A percentile compares a stretch with the other conserved stretches of the same genome.
These are phyloP conservation scores for Lyophyllum decastes DNA, from an alignment of 768 basidiomycete genomes.

Conservation along the genomic window DNA sequence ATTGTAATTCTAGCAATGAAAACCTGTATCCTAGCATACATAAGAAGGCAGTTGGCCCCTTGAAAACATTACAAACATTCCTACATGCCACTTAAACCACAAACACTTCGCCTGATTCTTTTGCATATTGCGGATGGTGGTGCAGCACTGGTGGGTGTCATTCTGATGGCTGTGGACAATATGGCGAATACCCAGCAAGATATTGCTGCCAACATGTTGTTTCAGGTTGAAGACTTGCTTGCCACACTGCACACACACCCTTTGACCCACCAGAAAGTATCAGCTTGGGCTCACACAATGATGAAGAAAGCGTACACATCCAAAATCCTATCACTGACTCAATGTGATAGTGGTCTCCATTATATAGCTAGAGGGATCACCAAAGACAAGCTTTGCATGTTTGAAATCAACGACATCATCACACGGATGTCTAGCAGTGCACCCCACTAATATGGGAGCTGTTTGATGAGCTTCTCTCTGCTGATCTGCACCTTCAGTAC, in stretches of 20 bases:
- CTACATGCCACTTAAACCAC: not conserved
- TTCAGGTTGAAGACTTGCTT: not conserved
- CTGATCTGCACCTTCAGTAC: not conserved
- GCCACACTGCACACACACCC: not conserved
- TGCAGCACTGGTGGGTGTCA: not conserved
- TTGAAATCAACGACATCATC: not conserved
- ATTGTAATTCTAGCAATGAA: no score
- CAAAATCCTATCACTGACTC: not conserved
- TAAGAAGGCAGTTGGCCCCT: no score
- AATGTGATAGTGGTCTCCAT: not conserved
- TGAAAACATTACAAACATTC: no score
- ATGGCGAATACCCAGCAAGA: not conserved
- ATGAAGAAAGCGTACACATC: not conserved
- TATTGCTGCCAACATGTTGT: not conserved
- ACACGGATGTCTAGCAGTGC: no score
- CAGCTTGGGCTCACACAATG: not conserved
- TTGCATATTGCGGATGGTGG: not conserved
- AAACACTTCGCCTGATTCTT: not conserved
- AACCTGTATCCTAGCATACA: no score
- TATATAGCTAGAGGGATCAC: not conserved
- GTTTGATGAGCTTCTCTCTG: not conserved
- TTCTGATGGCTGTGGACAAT: not conserved
- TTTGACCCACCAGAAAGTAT: not conserved
- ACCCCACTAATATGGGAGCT: not conserved
- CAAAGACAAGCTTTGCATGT: not conserved